A percentile compares a stretch with the other conserved stretches of the same genome.
Conservation (phyloP, 768 basidiomycete species). For the Boletus rex-veris region DNA sequence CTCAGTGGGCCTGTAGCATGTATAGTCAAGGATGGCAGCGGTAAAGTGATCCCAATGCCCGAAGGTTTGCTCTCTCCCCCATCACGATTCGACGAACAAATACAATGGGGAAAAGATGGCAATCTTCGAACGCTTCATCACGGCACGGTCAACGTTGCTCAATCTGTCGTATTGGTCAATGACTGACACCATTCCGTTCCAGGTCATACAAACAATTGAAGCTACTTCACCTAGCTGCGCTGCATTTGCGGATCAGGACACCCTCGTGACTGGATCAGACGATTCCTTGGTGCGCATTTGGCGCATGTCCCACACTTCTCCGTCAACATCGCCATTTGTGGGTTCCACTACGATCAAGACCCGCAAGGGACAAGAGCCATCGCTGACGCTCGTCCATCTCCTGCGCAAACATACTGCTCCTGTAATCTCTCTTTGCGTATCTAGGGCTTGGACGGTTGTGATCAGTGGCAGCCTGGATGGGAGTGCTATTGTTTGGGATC, state of each 20-base stretch:
- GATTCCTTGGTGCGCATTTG: conserved; percentile 84
- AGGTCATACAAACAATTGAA: conserved; percentile 79
- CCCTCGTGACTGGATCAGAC: conserved; percentile 75
- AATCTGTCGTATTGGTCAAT: background rate
- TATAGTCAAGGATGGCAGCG: conserved; percentile 48
- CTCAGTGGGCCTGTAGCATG: conserved; percentile 38
- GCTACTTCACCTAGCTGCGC: conserved; percentile 70
- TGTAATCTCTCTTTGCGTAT: conserved; percentile 67
- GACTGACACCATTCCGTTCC: conserved; percentile 7
- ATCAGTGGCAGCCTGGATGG: conserved; percentile 86
- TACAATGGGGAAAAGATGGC: conserved; percentile 62
- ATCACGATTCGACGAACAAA: conserved; percentile 58
- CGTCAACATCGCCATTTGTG: conserved; percentile 17
- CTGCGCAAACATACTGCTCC: conserved; percentile 76
- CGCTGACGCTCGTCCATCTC: conserved; percentile 56
- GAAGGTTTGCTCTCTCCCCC: conserved; percentile 57
- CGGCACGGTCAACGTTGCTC: conserved; percentile 43
- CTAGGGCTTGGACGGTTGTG: conserved; percentile 75
- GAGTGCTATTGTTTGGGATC: conserved; percentile 85
- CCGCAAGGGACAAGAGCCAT: conserved; percentile 25
- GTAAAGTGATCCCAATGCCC: conserved; percentile 55
- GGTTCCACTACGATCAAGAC: conserved; percentile 14
- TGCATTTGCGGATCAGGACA: conserved; percentile 68
- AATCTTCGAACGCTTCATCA: conserved; percentile 64
- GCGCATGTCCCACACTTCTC: conserved; percentile 47